phyloP scores from a whole-genome alignment of 179 eudicot genomes.

The Corrigiola litoralis region DNA sequence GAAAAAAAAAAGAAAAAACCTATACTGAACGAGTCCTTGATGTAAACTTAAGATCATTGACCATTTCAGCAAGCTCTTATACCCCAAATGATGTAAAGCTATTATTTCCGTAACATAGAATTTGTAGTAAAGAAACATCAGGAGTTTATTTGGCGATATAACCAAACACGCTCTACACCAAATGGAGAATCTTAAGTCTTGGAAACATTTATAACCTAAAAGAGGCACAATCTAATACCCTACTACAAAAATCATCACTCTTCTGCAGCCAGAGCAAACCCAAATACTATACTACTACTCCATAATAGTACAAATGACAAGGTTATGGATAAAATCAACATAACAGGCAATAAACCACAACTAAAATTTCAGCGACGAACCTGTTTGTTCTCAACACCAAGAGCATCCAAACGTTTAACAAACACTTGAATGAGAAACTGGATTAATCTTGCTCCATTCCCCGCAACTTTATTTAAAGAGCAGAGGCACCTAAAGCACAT shows the following conservation, averaged over 20 bases:
- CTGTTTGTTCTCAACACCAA: conserved; percentile 73
- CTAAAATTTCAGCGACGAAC: conserved; percentile 27
- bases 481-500: conserved; percentile 68
- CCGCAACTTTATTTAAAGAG: conserved; percentile 69
- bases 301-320: neutral
- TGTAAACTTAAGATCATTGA: no score
- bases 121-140: no score
- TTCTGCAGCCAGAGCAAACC: neutral
- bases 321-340: neutral
- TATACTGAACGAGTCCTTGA: no score
- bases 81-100: no score
- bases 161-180: no score
- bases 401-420: conserved; percentile 68
- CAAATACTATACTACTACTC: neutral
- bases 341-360: neutral
- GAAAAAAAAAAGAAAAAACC: no score
- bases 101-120: no score
- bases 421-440: conserved; percentile 77
- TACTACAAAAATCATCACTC: neutral
- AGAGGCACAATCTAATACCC: neutral
- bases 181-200: neutral
- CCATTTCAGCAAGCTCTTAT: no score
- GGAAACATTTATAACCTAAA: neutral
- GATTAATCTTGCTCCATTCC: conserved; percentile 63
- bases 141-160: no score